A percentile compares a stretch with the other conserved stretches of the same genome.
These are phyloP conservation scores for Mycosphaerella arachidis DNA, from an alignment of 2,329 filamentous ascomycete species.

Conservation along the genomic window DNA sequence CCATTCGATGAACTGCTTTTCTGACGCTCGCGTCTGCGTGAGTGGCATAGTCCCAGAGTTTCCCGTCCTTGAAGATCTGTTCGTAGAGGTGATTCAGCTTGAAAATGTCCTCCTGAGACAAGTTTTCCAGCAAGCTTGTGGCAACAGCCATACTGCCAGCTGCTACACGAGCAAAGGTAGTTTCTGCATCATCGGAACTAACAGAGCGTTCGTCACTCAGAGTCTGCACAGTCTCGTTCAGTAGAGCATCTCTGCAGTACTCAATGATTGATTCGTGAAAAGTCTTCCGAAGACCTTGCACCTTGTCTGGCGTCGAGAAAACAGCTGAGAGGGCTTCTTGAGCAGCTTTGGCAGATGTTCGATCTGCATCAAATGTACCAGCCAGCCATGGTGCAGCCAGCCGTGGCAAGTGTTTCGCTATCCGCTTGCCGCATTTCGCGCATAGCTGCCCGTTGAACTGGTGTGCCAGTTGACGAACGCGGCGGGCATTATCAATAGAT, in stretches of 20 bases:
- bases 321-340: constrained; percentile 70
- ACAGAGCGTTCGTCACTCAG: constrained; percentile 86
- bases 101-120: constrained; percentile 49
- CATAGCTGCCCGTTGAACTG: constrained; percentile 62
- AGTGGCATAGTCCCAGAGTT: constrained; percentile 56
- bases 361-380: constrained; percentile 81
- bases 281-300: constrained; percentile 68
- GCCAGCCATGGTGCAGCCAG: constrained; percentile 87
- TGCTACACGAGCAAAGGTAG: constrained; percentile 80
- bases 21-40: constrained; percentile 56
- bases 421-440: constrained; percentile 65
- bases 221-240: constrained; percentile 71
- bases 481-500: constrained; percentile 83
- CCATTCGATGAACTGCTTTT: constrained; percentile 53
- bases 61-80: constrained; percentile 59
- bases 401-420: constrained; percentile 72
- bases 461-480: constrained; percentile 84
- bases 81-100: constrained; percentile 61
- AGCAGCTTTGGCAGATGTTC: constrained; percentile 69
- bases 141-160: constrained; percentile 55
- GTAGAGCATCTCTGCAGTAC: constrained; percentile 72
- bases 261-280: constrained; percentile 78
- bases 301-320: constrained; percentile 75
- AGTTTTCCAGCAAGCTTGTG: constrained; percentile 47
- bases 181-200: constrained; percentile 75